Base-by-base conservation (phyloP, 2,329 filamentous ascomycete species). In the Xylariaceae sp. region DNA sequence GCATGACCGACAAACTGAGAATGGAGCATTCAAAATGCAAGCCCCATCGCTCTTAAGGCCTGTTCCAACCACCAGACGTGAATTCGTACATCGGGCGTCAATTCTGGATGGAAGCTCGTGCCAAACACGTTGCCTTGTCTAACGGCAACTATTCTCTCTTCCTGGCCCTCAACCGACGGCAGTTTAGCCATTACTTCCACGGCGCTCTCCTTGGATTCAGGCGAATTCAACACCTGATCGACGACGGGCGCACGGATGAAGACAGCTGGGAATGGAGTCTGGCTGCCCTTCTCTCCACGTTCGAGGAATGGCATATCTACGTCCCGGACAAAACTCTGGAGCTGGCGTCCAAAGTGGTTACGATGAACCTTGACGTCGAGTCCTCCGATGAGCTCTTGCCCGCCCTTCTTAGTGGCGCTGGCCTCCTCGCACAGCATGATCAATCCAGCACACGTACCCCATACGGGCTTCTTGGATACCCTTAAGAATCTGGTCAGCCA, bases 211-310 rank as follows among this genome's bases (percentile, higher is more conserved):
- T 39, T 62, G 59, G 51, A 34, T 37, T 53, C 68, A 39, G 13
- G 13, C 57, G 60, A 44, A 62, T 57, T 15, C 30, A 96, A 75
- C 1, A 97, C 76, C 70, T 87, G 88, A 73, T 97, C 92, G 1
- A 99, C 93, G 0, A 97, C 88, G 0, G 94, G 94, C 0, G 94
- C 94, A 7, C 94, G 84, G 69, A 99, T 99, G 74, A 99, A 99
- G 37, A 97, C 88, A 1, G 87, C 90, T 1, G 85, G 84, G 71
- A 95, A 97, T 0, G 83, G 81, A n/a, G 68, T 64, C 44, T 61
- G 66, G 50, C 57, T 59, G 37, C 56, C 48, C 13, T 45, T 44
- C 37, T 67, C 70, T 67, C 71, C 11, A 66, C 69, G 4, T 34
- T 53, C 47, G 55, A 96, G 76, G 68, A 96, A 95, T 0, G 87